These are phyloP conservation scores for Emydomyces testavorans DNA, from an alignment of 2,329 filamentous ascomycete genomes.

Conservation along the genomic window DNA sequence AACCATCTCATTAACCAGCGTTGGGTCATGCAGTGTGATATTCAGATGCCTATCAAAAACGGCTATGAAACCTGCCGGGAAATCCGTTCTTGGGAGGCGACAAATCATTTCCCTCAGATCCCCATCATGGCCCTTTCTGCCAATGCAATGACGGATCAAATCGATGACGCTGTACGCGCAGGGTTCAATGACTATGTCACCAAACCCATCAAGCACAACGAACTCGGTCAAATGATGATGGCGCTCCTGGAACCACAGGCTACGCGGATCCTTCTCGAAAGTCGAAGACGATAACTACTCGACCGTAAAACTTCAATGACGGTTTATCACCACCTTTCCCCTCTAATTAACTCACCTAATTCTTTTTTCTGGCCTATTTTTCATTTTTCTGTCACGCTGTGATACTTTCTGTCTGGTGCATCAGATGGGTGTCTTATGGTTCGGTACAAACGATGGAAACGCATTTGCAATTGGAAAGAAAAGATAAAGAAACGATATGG, in stretches of 20 bases:
- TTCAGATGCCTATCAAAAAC: conserved; percentile 42
- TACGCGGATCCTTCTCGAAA: conserved; percentile 34
- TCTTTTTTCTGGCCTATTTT: background rate
- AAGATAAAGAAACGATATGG: background rate
- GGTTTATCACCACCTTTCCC: background rate
- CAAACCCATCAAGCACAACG: conserved; percentile 41
- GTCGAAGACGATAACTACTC: conserved; percentile 23
- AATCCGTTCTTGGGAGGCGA: conserved; percentile 37
- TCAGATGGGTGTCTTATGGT: conserved; percentile 8
- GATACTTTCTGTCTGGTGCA: conserved; percentile 4
- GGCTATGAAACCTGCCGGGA: conserved; percentile 40
- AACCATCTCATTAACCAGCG: background rate
- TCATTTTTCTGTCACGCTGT: background rate
- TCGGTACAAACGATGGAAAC: background rate
- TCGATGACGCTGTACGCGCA: conserved; percentile 36
- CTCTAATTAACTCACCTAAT: background rate
- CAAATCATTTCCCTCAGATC: conserved; percentile 37
- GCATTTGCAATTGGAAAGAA: background rate
- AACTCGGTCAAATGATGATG: conserved; percentile 41
- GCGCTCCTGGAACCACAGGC: conserved; percentile 31
- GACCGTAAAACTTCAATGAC: background rate
- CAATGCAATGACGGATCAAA: conserved; percentile 41
- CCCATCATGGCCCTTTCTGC: conserved; percentile 42
- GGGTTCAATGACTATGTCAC: conserved; percentile 42
- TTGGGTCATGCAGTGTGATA: conserved; percentile 32